A percentile compares a stretch with the other conserved stretches of the same genome.
phyloP scores from a whole-genome alignment of 768 basidiomycete species.

The Galerina marginata region DNA sequence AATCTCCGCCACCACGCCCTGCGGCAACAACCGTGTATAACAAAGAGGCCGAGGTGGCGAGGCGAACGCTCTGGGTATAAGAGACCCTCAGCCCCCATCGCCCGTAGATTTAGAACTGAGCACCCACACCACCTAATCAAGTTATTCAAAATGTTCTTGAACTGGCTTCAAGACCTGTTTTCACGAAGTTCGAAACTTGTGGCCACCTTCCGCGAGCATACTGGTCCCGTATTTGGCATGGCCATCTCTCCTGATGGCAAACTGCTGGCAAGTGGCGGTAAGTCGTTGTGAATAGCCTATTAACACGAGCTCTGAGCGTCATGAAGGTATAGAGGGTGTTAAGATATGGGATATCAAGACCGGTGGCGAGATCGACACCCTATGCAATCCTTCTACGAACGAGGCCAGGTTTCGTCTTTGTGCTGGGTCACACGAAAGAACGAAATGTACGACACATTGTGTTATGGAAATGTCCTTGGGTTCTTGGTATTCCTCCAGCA shows the following conservation, averaged over 20 bases:
- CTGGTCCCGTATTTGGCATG: slow-evolving; percentile 15
- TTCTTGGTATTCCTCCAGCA: background rate
- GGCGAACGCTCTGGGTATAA: too few relatives aligned
- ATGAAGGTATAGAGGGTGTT: background rate
- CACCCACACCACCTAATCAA: background rate
- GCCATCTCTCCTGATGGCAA: slow-evolving; percentile 24
- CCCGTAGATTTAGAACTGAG: too few relatives aligned
- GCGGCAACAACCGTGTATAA: too few relatives aligned
- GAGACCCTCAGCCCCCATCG: too few relatives aligned
- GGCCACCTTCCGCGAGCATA: slow-evolving; percentile 12
- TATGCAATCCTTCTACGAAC: background rate
- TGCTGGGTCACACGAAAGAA: background rate
- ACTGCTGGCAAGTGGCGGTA: slow-evolving; percentile 25
- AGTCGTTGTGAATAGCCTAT: background rate
- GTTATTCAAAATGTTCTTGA: background rate
- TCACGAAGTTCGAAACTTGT: background rate
- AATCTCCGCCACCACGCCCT: too few relatives aligned
- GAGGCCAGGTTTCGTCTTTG: background rate
- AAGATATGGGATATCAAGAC: background rate
- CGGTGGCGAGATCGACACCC: background rate
- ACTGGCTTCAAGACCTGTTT: background rate
- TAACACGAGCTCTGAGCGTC: background rate
- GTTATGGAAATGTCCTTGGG: background rate
- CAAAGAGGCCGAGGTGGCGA: too few relatives aligned
- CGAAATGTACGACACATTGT: background rate